Evolutionary conservation across 129 eudicot species (phyloP).

Genomic region (Pittosporum tobira): DNA sequence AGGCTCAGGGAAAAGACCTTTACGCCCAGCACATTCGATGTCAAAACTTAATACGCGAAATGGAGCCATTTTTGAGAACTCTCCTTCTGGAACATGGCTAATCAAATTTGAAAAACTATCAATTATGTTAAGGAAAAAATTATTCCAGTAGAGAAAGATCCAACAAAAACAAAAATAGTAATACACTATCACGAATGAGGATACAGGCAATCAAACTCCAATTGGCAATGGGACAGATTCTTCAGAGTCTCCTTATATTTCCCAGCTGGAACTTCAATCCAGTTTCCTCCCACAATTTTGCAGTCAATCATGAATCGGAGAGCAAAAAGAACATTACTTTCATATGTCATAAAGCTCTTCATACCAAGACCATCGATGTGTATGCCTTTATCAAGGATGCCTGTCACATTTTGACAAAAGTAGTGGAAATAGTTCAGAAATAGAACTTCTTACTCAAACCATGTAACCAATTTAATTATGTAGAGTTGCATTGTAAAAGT

Average conservation of each 20-base stretch:
- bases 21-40: constrained; percentile 98
- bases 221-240: constrained; percentile 69
- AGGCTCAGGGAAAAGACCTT: constrained; percentile 91
- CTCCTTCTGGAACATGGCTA: constrained; percentile 93
- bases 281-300: constrained; percentile 92
- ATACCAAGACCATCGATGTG: constrained; percentile 89
- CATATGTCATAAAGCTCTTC: constrained; percentile 91
- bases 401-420: constrained; percentile 28
- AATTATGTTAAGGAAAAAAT: constrained; percentile 35
- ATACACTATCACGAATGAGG: no score
- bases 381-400: constrained; percentile 90
- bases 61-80: constrained; percentile 93
- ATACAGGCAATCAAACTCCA: constrained; percentile 96
- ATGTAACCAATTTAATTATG: constrained; percentile 1
- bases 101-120: constrained; percentile 68
- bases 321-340: constrained; percentile 88
- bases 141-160: constrained; percentile 3
- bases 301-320: constrained; percentile 97
- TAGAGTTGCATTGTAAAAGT: neutral
- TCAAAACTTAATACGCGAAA: constrained; percentile 95
- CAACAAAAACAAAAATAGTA: neutral
- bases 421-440: constrained; percentile 4
- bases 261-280: constrained; percentile 86
- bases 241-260: constrained; percentile 58
- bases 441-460: neutral